Base-by-base conservation (phyloP, 2,329 filamentous ascomycete species). In the Blastomyces emzantsi region DNA sequence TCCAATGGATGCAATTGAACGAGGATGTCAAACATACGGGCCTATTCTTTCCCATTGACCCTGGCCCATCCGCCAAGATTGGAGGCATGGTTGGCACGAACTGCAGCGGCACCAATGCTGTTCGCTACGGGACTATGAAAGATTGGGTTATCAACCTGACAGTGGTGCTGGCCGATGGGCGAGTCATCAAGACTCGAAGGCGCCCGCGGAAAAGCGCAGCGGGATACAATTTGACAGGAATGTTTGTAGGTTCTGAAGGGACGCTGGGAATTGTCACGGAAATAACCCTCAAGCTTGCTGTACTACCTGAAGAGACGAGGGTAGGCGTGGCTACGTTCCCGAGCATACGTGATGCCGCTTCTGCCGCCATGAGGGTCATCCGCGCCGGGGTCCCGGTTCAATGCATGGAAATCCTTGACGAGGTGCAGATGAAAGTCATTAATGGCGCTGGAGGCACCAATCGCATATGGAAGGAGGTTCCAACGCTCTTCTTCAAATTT, bases 1-100 rank as follows among this genome's bases (percentile, higher is more conserved):
- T 97, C 11, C 88, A 89, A n/a, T 97, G 92, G 92, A 92, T 95
- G 83, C 86, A 89, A 61, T 78, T 97, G 64, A 97, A 97, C 70
- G 85, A 88, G 67, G 81, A 86, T 59, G 86, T 89, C 70, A 85
- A 88, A 75, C 81, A 84, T 49, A 87, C 85, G 3, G 90, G 90
- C 0, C 83, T 97, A 1, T 96, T 96, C 78, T 95, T 96, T 73
- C 92, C 92, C 0, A 87, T 96, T 15, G 92, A 97, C 71, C 92
- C 92, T 15, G 90, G 90, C 73, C 87, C 87, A 47, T 82, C 80
- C 0, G 83, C 83, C 0, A 77, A 79, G 66, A 77, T 85, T 25
- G 83, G 83, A 1, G 83, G 83, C 5, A 85, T 85, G 83, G 76
- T 90, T 4, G 84, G 85, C 0, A 89, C 87, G 0, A 87, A 87